Conservation (phyloP, 768 basidiomycete genomes). For the Austroboletus eburneus region DNA sequence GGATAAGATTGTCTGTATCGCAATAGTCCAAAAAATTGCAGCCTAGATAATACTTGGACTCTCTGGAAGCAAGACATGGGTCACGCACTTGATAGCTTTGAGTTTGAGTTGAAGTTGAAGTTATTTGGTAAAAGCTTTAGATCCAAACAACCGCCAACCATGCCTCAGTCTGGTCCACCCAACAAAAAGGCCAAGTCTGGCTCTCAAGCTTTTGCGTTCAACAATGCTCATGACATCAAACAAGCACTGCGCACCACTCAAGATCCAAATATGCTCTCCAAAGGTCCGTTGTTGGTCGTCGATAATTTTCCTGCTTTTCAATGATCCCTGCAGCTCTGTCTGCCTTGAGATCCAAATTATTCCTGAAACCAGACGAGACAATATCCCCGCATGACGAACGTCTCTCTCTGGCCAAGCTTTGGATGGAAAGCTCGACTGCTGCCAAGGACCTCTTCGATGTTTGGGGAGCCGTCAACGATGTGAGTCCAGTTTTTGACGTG, state of each 20-base stretch:
- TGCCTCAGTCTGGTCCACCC: conserved; percentile 13
- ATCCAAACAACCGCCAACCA: conserved; percentile 25
- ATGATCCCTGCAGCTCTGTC: conserved; percentile 35
- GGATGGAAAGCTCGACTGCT: conserved; percentile 55
- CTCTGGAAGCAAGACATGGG: too few species aligned
- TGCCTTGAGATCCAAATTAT: conserved; percentile 53
- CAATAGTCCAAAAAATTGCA: too few species aligned
- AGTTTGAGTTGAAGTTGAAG: not conserved
- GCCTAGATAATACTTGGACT: too few species aligned
- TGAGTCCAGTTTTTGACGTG: conserved; percentile 26
- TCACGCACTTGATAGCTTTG: too few species aligned
- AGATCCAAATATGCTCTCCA: conserved; percentile 14
- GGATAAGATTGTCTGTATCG: too few species aligned
- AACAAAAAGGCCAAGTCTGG: conserved; percentile 25
- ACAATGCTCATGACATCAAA: conserved; percentile 22
- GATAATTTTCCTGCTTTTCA: not conserved
- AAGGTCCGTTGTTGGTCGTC: conserved; percentile 16
- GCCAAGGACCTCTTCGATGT: conserved; percentile 58
- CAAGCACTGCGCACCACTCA: conserved; percentile 12
- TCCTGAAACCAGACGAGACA: conserved; percentile 45
- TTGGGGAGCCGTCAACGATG: conserved; percentile 54
- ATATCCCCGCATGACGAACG: conserved; percentile 57
- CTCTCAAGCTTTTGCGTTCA: conserved; percentile 10
- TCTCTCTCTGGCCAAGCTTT: conserved; percentile 53
- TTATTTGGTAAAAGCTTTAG: conserved; percentile 25